Evolutionary conservation across 2,329 filamentous ascomycete genomes (phyloP), one percentile per base, ranked within the genome.

Genomic region (Penicillium aurantiogriseum): DNA sequence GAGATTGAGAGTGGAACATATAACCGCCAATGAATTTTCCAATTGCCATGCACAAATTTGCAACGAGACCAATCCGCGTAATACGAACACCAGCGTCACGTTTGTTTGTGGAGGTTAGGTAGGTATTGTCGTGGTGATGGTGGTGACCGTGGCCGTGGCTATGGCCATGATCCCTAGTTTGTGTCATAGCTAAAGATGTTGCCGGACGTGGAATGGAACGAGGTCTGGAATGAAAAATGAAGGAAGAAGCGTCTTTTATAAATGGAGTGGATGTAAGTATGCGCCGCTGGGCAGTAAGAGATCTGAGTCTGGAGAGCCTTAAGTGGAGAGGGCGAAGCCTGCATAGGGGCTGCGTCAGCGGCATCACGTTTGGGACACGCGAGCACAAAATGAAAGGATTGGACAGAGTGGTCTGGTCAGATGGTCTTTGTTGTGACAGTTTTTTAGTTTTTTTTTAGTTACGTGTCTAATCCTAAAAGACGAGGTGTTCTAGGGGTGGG

Each of bases 41-140:
- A 67, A 97, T 81, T 49, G 93, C 94, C 92, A 99, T 97, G 71
- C 87, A 88, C 52, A 97, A 81, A 74, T 99, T 99, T 66, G 92
- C 91, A 70, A 88, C 89, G 45, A 96, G 82, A 27, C 91, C 91
- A 67, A 97, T 89, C 63, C 91, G 83, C 51, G 94, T 99, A 71
- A 97, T 97, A 68, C 92, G 88, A 67, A 96, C 95, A 64, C 91
- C 91, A 49, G 94, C 92, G 76, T 99, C 94, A 65, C 90, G 88
- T 77, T 91, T 94, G 78, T 96, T 91, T 62, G 81, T 82, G 7
- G 90, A 93, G 4, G 86, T 89, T 49, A 96, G 82, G 72, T 91
- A 94, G 42, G 86, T 84, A 76, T 91, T 94, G 76, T 96, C 91
- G 74, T 94, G 90, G 71, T 92, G 87, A 69, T 93, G 89, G 61